Conservation (phyloP, 2,329 filamentous ascomycete genomes). For the Colletotrichum sublineola region DNA sequence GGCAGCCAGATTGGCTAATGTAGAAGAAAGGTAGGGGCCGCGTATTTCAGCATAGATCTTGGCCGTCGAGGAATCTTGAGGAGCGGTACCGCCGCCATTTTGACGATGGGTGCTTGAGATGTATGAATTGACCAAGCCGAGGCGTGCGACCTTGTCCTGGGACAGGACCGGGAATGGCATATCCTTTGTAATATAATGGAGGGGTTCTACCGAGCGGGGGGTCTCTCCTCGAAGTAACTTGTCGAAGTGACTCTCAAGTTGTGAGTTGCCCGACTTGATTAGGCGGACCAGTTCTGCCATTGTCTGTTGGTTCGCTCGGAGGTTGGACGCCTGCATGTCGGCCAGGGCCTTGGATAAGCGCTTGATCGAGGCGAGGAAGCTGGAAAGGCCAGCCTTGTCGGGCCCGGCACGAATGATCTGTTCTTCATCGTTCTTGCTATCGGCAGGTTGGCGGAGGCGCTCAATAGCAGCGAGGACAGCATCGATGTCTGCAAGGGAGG, state of each 20-base stretch:
- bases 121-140: conserved; percentile 84
- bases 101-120: conserved; percentile 73
- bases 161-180: conserved; percentile 84
- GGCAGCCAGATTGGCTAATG: conserved; percentile 86
- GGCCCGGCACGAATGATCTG: conserved; percentile 91
- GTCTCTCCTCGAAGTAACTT: conserved; percentile 82
- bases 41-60: conserved; percentile 89
- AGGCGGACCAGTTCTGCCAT: conserved; percentile 84
- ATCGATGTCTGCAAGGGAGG: conserved; percentile 77
- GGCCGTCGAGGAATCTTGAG: conserved; percentile 77
- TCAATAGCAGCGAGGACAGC: conserved; percentile 89
- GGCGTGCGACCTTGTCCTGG: conserved; percentile 79
- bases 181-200: conserved; percentile 94
- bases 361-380: conserved; percentile 91
- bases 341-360: conserved; percentile 86
- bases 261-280: conserved; percentile 82
- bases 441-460: conserved; percentile 87
- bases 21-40: conserved; percentile 86
- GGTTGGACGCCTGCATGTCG: conserved; percentile 89
- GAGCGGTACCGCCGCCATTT: conserved; percentile 53
- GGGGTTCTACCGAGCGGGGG: conserved; percentile 83
- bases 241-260: conserved; percentile 88
- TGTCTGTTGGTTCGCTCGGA: conserved; percentile 91
- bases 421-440: conserved; percentile 93
- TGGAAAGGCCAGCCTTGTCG: conserved; percentile 82